Evolutionary conservation across 2,329 filamentous ascomycete genomes (phyloP), one percentile per base, ranked within the genome.

Genomic region (Tolypocladium inflatum): DNA sequence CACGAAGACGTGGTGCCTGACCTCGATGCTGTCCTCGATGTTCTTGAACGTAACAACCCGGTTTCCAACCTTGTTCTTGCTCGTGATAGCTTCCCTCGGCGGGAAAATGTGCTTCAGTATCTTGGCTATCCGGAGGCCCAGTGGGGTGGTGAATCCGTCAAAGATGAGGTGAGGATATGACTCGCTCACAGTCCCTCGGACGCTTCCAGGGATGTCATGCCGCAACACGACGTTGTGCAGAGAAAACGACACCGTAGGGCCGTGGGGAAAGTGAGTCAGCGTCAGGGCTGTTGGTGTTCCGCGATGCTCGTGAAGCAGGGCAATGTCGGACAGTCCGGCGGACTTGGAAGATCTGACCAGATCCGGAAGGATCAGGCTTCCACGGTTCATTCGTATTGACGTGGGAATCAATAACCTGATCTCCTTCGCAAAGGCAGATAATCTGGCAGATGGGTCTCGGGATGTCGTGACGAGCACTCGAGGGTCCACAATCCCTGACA

Each of bases 101-200:
- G 94, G 94, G 68, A 97, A 99, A 2, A 97, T 76, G 65, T 99
- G 93, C 73, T 97, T 96, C 48, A 99, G 73, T 17, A 97, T 89
- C 71, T 95, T 92, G 55, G 91, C 89, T 19, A 97, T 86, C 21
- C 94, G 83, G 66, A 86, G 81, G 57, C 94, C 94, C 7, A 97
- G 77, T 39, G 82, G 83, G 7, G 89, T 91, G 6, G 82, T 88
- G 74, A 99, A 97, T 2, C 91, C 91, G 67, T 99, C 94, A 66
- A 99, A 97, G 62, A 99, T 90, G 3, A 99, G 79, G 68, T 97
- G 93, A 0, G 94, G 94, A 66, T 97, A 99, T 42, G 86, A 88
- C 74, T 99, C 94, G 61, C 86, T 90, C 54, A 97, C 91, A 1
- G 91, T 96, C 54, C 94, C 94, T 59, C 89, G 83, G 10, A 91